Conservation (phyloP, 2,329 filamentous ascomycete genomes). For the Nannizziopsis arthrosporioides region DNA sequence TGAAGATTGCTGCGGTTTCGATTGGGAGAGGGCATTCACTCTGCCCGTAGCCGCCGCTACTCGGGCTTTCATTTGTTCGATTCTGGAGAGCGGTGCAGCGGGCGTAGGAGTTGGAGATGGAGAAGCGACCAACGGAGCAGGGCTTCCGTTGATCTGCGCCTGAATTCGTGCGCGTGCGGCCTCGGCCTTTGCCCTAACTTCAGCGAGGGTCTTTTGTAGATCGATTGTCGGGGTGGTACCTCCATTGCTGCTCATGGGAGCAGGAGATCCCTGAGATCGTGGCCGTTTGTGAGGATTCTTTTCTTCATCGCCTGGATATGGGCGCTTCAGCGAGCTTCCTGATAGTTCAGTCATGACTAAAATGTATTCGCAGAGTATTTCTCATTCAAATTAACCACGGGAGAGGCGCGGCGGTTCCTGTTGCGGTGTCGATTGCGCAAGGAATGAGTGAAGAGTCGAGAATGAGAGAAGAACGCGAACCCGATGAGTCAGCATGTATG, state of each 20-base stretch:
- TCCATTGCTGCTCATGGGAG: conserved; percentile 29
- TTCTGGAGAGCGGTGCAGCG: conserved; percentile 45
- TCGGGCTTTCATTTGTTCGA: conserved; percentile 68
- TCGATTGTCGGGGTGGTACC: conserved; percentile 30
- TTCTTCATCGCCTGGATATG: conserved; percentile 38
- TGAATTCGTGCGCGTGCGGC: conserved; percentile 38
- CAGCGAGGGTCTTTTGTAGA: conserved; percentile 38
- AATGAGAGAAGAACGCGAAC: background rate
- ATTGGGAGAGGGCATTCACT: conserved; percentile 32
- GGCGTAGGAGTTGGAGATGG: conserved; percentile 25
- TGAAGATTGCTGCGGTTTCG: conserved; percentile 34
- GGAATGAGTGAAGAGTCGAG: background rate
- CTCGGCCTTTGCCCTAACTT: conserved; percentile 39
- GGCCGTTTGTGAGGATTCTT: conserved; percentile 37
- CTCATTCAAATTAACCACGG: background rate
- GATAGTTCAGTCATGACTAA: conserved; percentile 34
- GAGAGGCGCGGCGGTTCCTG: background rate
- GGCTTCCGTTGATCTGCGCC: conserved; percentile 25
- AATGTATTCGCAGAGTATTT: background rate
- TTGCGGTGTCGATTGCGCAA: background rate
- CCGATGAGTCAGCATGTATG: conserved; percentile 5
- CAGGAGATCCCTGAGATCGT: conserved; percentile 39
- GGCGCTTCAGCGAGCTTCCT: conserved; percentile 37
- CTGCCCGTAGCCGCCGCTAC: conserved; percentile 61
- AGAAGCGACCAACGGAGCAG: conserved; percentile 23